Evolutionary conservation across 208 protist genomes (phyloP), one percentile per base, ranked within the genome.

Genomic region (Leptomonas pyrrhocoris): DNA sequence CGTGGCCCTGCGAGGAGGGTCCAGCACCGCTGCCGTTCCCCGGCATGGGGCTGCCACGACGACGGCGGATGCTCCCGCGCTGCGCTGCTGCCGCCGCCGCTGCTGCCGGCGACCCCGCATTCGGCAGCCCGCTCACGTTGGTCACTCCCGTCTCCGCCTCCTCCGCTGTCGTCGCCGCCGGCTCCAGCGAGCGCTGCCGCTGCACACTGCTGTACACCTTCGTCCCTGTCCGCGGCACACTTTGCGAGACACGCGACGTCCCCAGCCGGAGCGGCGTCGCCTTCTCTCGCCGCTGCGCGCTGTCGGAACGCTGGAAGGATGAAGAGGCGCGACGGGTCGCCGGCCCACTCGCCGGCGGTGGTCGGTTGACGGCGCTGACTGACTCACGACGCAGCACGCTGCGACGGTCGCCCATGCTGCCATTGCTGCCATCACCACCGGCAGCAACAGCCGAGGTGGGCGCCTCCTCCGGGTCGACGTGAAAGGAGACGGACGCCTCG

Each of bases 261-360:
- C 25, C 34, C 21, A 74, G 61, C 18, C 66, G 67, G 42, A 63
- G 50, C 54, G 78, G 78, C 21, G 77, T 78, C 8, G 61, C 61
- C 71, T 66, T 74, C 50, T 81, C 72, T 7, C 73, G 80, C 43
- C 62, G 50, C 49, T 67, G 50, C 23, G 72, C 59, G 72, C 80
- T 85, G 63, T 85, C 75, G 28, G 56, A 71, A 56, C 80, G 74
- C 18, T 81, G 71, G 42, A 74, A 81, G 27, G 68, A 73, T 19
- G 61, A 60, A 34, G 75, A 67, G 19, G 71, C 50, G n/a, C 67
- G 67, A 2, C 65, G 79, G 9, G 74, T 68, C 34, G 57, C 38
- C 4, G 73, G 43, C 13, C 53, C 51, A 13, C 34, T 45, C 27
- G 23, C 1, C 4, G 71, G 63, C 28, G 36, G 56, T 0, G 36